Base-by-base conservation (phyloP, 2,329 filamentous ascomycete species). In the Fusarium foetens region DNA sequence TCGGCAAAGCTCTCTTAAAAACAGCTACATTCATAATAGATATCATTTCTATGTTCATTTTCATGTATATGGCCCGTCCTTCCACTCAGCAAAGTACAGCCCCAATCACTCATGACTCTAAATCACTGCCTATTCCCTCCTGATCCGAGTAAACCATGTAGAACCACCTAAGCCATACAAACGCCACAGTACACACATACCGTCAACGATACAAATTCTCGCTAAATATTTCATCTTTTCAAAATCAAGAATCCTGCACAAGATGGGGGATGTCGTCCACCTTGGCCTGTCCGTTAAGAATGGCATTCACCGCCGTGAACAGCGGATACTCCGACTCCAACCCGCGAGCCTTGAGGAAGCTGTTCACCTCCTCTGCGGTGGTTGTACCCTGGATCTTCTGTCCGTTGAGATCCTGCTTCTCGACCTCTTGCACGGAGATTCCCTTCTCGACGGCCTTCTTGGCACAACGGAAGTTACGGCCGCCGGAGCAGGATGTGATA, bases 331-430 rank as follows among this genome's bases (percentile, higher is more conserved):
- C 92, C 36, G 89, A 85, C 83, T 97, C 94, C 72, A 92, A 84
- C 2, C 92, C 93, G 73, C 93, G 88, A 54, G 90, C 89, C 85
- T 92, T 93, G 78, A 99, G 83, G 83, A 98, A 98, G 54, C 87
- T 90, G 84, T 97, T 93, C 45, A 99, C 95, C 81, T 99, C 96
- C 71, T 91, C 89, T 13, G 96, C 95, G 6, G 96, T 99, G 75
- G 92, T 92, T 0, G 94, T 98, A 41, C 96, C 96, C 84, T 99
- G 96, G 66, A 99, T 86, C 85, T 97, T 97, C 86, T 99, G 96
- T 19, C 96, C 96, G 80, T 99, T 98, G 70, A 99, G 87, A 80
- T 98, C 95, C 66, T 91, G 89, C 79, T 89, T 88, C 86, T 99
- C 96, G 46, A 99, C 91, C 82, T 98, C 94, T 75, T 92, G 90